phyloP scores from a whole-genome alignment of 2,329 filamentous ascomycete genomes.

The Trichoderma lentiforme region DNA sequence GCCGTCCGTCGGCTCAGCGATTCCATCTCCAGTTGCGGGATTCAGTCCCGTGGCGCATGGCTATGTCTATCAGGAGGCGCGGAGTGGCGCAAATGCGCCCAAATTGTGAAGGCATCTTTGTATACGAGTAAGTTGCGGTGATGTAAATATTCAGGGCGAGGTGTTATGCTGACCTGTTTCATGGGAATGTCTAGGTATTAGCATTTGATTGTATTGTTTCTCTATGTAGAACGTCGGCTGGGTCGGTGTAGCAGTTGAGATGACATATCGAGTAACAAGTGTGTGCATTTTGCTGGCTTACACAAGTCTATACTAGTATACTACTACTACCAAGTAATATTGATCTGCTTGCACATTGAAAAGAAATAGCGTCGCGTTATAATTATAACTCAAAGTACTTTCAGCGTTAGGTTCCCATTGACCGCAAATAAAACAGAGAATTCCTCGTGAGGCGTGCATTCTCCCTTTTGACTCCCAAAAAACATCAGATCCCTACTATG shows the following conservation, averaged over 20 bases:
- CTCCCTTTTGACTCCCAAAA: slow-evolving; percentile 1
- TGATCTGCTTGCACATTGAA: not conserved
- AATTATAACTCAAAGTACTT: not conserved
- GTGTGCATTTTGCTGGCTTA: not conserved
- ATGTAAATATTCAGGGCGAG: not conserved
- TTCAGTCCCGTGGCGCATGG: slow-evolving; percentile 56
- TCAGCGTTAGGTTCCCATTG: not conserved
- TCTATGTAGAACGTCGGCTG: not conserved
- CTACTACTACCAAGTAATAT: not conserved
- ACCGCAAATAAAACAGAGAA: not conserved
- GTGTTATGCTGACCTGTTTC: not conserved
- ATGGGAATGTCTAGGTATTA: not conserved
- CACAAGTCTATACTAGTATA: not conserved
- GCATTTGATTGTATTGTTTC: not conserved
- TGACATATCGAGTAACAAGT: not conserved
- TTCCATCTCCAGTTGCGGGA: slow-evolving; percentile 7
- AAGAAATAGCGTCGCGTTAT: not conserved
- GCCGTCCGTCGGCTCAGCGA: slow-evolving; percentile 41
- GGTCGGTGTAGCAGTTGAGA: not conserved
- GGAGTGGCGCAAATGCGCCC: slow-evolving; percentile 29
- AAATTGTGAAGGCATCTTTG: slow-evolving; percentile 35
- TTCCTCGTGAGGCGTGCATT: not conserved
- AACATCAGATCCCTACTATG: not conserved
- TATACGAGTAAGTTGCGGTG: not conserved
- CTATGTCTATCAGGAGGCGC: slow-evolving; percentile 55